Conservation (phyloP, 2,329 filamentous ascomycete species). For the Kalaharituber pfeilii region DNA sequence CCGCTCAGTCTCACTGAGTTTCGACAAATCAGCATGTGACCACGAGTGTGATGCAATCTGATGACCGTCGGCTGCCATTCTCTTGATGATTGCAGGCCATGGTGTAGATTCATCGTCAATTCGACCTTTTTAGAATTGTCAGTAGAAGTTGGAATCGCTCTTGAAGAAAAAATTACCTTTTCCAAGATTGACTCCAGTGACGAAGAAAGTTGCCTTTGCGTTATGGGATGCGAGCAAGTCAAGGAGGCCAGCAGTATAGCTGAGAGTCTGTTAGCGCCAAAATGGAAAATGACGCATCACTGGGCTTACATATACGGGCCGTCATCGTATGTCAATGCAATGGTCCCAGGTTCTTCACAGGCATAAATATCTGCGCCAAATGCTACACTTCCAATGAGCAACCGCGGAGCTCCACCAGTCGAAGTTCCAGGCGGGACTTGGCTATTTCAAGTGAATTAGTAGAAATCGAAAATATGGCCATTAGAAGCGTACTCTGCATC, state of each 20-base stretch:
- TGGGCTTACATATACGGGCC: slow-evolving; percentile 11
- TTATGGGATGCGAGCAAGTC: slow-evolving; percentile 34
- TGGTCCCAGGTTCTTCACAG: slow-evolving; percentile 6
- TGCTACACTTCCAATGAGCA: slow-evolving; percentile 12
- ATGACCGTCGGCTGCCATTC: slow-evolving; percentile 35
- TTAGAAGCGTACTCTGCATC: slow-evolving; percentile 6
- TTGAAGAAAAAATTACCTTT: no score
- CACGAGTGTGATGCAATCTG: slow-evolving; percentile 40
- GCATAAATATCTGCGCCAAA: slow-evolving; percentile 14
- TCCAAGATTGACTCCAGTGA: slow-evolving; percentile 35
- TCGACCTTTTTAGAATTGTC: no score
- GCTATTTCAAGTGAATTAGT: neutral
- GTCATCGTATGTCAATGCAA: slow-evolving; percentile 15
- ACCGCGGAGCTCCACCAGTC: slow-evolving; percentile 6
- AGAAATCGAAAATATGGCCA: neutral
- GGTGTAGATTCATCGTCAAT: slow-evolving; percentile 28
- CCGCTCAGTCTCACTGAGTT: slow-evolving; percentile 25
- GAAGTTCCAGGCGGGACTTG: slow-evolving; percentile 8
- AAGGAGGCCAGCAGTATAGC: slow-evolving; percentile 34
- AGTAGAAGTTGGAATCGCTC: no score
- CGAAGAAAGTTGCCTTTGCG: slow-evolving; percentile 39
- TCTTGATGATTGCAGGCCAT: slow-evolving; percentile 29
- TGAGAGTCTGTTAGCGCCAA: no score
- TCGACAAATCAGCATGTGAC: slow-evolving; percentile 32
- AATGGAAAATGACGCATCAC: slow-evolving; percentile 7